Percentiles rank a stretch among this genome's conserved stretches.
Conservation (phyloP, 2,329 filamentous ascomycete species). For the Fusarium verrucosum region DNA sequence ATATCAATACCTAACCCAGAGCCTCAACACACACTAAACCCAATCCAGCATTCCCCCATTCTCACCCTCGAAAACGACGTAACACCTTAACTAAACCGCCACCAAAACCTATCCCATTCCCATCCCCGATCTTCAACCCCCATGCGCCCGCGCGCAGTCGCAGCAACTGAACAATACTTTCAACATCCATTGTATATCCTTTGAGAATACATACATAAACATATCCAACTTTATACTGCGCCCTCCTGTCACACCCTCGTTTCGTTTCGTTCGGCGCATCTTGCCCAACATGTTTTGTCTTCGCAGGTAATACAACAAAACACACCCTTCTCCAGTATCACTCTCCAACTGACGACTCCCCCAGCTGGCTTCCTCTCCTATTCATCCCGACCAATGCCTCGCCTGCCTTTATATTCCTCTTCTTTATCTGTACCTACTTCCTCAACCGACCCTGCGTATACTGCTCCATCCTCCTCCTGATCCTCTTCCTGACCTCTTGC, state of each 20-base stretch:
- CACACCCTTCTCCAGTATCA: not conserved
- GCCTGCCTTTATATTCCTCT: constrained; percentile 84
- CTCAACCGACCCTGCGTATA: constrained; percentile 97
- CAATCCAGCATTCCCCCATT: constrained; percentile 13
- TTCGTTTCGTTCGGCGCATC: constrained; percentile 6
- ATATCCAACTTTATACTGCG: no score
- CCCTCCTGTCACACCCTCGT: no score
- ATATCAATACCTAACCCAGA: constrained; percentile 14
- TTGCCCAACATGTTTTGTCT: constrained; percentile 66
- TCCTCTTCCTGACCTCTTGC: constrained; percentile 91
- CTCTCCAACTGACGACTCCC: constrained; percentile 24
- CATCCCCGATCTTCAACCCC: not conserved
- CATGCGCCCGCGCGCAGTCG: constrained; percentile 29
- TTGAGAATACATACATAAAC: no score
- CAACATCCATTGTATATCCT: not conserved
- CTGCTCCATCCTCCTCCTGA: constrained; percentile 93
- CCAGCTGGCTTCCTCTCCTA: constrained; percentile 84
- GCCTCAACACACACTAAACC: constrained; percentile 29
- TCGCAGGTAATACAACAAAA: constrained; percentile 58
- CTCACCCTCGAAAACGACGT: constrained; percentile 25
- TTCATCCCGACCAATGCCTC: constrained; percentile 89
- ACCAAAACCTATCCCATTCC: constrained; percentile 6
- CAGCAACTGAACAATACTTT: not conserved
- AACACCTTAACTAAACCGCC: constrained; percentile 23
- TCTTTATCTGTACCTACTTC: constrained; percentile 93